phyloP scores from a whole-genome alignment of 2,329 filamentous ascomycete species.

The Paecilomyces dactylethromorphus region DNA sequence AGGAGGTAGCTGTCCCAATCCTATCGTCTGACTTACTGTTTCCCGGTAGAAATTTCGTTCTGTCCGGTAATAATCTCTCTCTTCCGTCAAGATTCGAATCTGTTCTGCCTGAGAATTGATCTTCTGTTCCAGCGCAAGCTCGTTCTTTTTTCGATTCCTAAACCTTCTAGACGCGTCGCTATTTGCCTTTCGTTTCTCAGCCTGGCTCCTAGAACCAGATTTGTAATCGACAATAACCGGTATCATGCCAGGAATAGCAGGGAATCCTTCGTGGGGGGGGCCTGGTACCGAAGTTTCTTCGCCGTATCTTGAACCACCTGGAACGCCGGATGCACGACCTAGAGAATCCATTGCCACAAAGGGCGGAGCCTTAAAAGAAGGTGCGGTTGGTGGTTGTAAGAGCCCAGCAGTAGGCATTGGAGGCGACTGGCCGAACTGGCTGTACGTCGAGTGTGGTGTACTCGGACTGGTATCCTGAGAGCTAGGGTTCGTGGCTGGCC shows the following conservation, averaged over 20 bases:
- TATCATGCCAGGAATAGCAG: constrained; percentile 22
- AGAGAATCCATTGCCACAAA: constrained; percentile 20
- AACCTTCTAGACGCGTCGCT: constrained; percentile 36
- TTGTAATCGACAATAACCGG: constrained; percentile 33
- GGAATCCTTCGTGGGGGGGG: background rate
- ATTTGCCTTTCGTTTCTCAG: constrained; percentile 37
- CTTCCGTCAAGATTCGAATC: constrained; percentile 24
- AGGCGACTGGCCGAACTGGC: constrained; percentile 23
- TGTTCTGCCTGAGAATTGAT: constrained; percentile 28
- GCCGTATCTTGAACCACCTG: constrained; percentile 12
- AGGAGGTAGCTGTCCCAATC: constrained; percentile 19
- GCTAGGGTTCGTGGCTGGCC: constrained; percentile 22
- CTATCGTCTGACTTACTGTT: constrained; percentile 18
- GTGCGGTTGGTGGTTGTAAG: constrained; percentile 11
- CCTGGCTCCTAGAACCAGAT: constrained; percentile 34
- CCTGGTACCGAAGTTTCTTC: constrained; percentile 10
- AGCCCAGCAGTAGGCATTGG: constrained; percentile 18
- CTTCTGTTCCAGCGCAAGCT: constrained; percentile 32
- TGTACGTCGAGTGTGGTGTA: constrained; percentile 26
- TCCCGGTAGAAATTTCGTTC: constrained; percentile 37
- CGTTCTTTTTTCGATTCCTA: constrained; percentile 35
- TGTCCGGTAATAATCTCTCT: constrained; percentile 32
- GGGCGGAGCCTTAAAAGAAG: constrained; percentile 10
- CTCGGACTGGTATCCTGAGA: constrained; percentile 30
- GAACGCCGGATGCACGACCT: constrained; percentile 16